A percentile compares a stretch with the other conserved stretches of the same genome.
Conservation (phyloP, 73 alveolate genomes). For the Tetrahymena elliotti region DNA sequence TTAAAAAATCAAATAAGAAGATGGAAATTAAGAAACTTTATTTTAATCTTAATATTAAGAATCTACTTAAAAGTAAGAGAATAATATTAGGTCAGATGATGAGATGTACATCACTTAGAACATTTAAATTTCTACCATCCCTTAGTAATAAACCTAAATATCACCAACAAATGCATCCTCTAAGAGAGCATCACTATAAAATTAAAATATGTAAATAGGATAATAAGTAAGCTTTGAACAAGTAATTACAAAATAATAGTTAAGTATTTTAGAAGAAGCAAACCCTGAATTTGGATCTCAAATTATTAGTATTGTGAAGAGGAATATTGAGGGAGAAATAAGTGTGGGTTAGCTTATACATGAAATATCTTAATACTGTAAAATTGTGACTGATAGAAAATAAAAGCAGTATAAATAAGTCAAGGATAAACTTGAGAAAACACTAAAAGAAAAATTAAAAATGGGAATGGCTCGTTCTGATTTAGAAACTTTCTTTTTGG, state of each 20-base stretch:
- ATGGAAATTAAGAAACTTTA: neutral
- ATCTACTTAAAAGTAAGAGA: neutral
- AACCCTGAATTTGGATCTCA: neutral
- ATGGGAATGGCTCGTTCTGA: constrained; percentile 53
- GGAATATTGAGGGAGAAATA: neutral
- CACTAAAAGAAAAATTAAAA: neutral
- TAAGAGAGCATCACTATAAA: neutral
- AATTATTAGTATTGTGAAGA: neutral
- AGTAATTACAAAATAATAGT: neutral
- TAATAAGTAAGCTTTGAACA: neutral
- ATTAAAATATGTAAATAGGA: neutral
- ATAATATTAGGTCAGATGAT: neutral
- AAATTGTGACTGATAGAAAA: neutral
- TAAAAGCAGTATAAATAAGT: neutral
- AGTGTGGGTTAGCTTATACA: neutral
- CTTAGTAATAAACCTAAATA: neutral
- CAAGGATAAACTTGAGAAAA: neutral
- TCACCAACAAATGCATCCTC: neutral
- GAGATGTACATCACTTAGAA: neutral
- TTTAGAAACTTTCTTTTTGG: constrained; percentile 69
- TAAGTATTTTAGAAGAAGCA: neutral
- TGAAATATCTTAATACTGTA: neutral
- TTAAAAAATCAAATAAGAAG: neutral
- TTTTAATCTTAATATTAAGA: neutral
- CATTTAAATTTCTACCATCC: neutral